Conservation (phyloP, 2,329 filamentous ascomycete species). For the Helotiales sp. region DNA sequence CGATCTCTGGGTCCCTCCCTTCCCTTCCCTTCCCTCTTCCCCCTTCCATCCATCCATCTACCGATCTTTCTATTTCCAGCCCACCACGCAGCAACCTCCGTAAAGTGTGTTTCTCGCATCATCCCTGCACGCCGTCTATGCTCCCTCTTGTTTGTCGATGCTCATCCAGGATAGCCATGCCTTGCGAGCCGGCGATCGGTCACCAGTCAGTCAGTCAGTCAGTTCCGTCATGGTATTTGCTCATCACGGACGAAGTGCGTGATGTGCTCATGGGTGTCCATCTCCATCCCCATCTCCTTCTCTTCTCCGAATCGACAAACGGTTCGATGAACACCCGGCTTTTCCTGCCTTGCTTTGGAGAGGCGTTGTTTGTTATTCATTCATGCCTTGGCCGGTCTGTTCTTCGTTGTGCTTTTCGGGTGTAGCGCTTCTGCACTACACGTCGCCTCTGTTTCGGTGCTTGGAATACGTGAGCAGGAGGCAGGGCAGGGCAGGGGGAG, state of each 20-base stretch:
- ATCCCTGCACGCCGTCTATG: conserved; percentile 3
- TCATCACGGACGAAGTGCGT: neutral
- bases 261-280: neutral
- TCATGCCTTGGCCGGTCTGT: neutral
- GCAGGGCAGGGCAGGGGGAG: no score
- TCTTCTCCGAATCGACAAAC: no score
- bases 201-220: no score
- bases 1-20: neutral
- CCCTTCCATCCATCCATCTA: neutral
- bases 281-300: no score
- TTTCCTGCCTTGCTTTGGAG: neutral
- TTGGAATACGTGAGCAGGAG: neutral
- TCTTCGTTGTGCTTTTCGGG: no score
- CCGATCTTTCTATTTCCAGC: neutral
- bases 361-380: neutral
- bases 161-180: neutral
- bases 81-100: no score
- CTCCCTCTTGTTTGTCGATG: neutral
- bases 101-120: neutral
- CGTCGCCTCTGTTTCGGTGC: neutral
- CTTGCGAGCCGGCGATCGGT: no score
- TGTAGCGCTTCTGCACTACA: no score
- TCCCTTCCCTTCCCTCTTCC: neutral
- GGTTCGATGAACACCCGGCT: no score
- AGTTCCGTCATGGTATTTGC: no score